These are phyloP conservation scores for Acanthamoeba castellanii DNA, from an alignment of 208 protist genomes.

Conservation along the genomic window DNA sequence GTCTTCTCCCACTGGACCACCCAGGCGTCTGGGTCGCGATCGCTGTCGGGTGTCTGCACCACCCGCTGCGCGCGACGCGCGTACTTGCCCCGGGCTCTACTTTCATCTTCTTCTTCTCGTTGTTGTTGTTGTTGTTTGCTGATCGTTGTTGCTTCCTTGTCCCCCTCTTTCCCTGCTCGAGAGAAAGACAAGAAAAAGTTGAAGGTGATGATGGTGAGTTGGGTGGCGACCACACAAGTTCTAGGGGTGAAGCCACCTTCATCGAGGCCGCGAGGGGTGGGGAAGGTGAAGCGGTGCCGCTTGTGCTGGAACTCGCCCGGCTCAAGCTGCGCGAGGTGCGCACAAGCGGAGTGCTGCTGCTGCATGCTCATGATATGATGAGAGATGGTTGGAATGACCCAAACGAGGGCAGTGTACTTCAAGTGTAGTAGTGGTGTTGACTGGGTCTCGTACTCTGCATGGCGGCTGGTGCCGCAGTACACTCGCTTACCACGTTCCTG, in stretches of 20 bases:
- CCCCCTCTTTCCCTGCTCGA: too few species aligned
- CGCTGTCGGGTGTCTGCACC: background rate
- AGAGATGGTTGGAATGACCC: too few species aligned
- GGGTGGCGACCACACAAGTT: background rate
- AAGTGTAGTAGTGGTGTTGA: too few species aligned
- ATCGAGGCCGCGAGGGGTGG: background rate
- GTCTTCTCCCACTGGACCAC: conserved; percentile 18
- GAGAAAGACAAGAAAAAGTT: too few species aligned
- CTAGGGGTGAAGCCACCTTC: background rate
- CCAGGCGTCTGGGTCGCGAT: background rate
- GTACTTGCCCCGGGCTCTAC: background rate
- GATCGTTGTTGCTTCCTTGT: too few species aligned
- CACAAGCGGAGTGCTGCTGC: too few species aligned
- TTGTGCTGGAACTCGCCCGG: background rate
- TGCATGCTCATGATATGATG: too few species aligned
- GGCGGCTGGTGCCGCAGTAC: too few species aligned
- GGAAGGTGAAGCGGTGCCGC: background rate
- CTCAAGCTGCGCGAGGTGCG: background rate
- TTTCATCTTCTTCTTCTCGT: background rate
- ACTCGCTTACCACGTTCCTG: too few species aligned
- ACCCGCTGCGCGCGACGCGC: background rate
- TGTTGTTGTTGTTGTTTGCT: too few species aligned
- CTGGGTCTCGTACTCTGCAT: too few species aligned
- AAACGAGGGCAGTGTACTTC: too few species aligned
- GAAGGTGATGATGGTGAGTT: background rate